Conservation (phyloP, 2,329 filamentous ascomycete genomes). For the Zasmidium cellare region DNA sequence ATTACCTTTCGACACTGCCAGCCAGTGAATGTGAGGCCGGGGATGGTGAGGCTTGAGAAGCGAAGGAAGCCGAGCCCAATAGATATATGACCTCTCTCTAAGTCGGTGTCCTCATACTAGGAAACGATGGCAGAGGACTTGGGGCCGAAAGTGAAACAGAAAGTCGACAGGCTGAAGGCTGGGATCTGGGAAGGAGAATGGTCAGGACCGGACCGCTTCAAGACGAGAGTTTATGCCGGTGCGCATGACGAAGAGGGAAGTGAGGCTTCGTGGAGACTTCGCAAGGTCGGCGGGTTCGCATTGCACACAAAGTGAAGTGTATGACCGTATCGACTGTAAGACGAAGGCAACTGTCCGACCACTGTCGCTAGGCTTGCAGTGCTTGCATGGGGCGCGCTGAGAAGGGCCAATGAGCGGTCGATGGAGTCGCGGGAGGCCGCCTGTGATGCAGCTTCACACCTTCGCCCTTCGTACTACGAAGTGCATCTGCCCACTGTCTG, state of each 20-base stretch:
- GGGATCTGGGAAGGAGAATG: neutral
- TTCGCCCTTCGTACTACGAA: constrained; percentile 8
- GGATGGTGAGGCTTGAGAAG: neutral
- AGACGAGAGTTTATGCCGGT: neutral
- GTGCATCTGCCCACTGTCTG: constrained; percentile 1
- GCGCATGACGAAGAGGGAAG: neutral
- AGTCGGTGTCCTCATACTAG: neutral
- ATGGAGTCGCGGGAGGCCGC: neutral
- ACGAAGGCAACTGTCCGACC: constrained; percentile 14
- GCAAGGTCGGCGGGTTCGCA: constrained; percentile 2
- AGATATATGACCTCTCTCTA: neutral
- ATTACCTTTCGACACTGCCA: constrained; percentile 6
- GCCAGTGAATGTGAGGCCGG: constrained; percentile 3
- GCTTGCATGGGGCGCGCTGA: constrained; percentile 2
- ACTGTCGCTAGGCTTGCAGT: constrained; percentile 9
- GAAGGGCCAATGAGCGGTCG: neutral
- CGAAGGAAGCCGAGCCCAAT: neutral
- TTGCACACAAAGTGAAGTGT: constrained; percentile 2
- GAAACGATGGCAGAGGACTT: neutral
- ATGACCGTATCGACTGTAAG: neutral
- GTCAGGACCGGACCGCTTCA: neutral
- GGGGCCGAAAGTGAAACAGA: constrained; percentile 3
- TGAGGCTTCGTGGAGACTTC: constrained; percentile 4
- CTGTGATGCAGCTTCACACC: neutral
- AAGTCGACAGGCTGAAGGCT: constrained; percentile 1